A percentile compares a stretch with the other conserved stretches of the same genome.
These are phyloP conservation scores for Ulvella scutata DNA, from an alignment of 139 green algal species.

Conservation along the genomic window DNA sequence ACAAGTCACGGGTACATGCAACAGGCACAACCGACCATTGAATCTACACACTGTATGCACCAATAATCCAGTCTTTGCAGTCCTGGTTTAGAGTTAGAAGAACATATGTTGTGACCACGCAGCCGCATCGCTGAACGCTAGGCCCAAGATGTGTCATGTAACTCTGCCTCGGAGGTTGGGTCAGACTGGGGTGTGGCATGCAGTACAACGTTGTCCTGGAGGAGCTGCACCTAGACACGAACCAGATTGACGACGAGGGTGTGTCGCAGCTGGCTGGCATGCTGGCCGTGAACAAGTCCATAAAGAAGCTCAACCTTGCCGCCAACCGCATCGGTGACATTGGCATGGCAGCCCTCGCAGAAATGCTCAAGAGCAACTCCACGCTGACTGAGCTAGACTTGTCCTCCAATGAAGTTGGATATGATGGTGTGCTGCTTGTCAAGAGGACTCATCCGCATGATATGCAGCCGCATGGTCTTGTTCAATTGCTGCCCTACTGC, in stretches of 20 bases:
- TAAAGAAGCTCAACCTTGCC: slow-evolving; percentile 34
- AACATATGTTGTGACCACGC: no score
- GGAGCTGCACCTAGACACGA: slow-evolving; percentile 61
- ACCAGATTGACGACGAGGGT: slow-evolving; percentile 3
- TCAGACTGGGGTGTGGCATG: not conserved
- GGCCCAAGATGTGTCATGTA: no score
- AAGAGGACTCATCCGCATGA: no score
- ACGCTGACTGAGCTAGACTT: slow-evolving; percentile 71
- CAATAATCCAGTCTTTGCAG: no score
- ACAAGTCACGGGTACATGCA: no score
- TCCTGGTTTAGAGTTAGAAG: no score
- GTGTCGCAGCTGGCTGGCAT: not conserved
- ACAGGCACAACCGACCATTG: no score
- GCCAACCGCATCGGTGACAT: slow-evolving; percentile 54
- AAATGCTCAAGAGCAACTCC: slow-evolving; percentile 84
- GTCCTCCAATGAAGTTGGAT: slow-evolving; percentile 16
- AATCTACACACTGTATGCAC: no score
- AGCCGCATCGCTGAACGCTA: no score
- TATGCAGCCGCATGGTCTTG: no score
- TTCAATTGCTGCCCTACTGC: no score
- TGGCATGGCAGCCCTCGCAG: slow-evolving; percentile 68
- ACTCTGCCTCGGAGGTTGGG: no score
- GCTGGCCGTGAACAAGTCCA: slow-evolving; percentile 6
- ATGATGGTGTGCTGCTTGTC: not conserved
- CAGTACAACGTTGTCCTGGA: slow-evolving; percentile 30